Evolutionary conservation across 768 basidiomycete species (phyloP), one percentile per base, ranked within the genome.

Genomic region (Xerocomellus intermedius): DNA sequence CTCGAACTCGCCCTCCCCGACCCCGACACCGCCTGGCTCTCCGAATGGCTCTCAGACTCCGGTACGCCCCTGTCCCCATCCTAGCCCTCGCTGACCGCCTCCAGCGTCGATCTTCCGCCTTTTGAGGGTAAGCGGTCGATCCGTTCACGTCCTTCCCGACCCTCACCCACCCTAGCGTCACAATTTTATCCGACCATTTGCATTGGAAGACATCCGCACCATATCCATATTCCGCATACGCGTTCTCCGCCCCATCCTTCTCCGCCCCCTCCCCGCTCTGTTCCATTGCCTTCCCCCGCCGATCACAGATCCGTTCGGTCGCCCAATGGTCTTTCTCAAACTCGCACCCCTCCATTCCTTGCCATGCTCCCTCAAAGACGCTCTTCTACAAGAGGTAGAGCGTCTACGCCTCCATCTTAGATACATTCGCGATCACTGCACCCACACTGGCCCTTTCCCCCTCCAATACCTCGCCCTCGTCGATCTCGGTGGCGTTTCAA

Each of bases 391-490:
- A 61, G 76, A 76, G 50, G 75, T 82, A 54, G 89, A 90, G 60
- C 70, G 69, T 42, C 77, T 89, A 21, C 78, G 87, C 58, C 57
- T 79, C 46, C 80, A 86, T 65, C 74, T 90, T 42, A 74, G 75
- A 59, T 63, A 66, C 21, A 66, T 87, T 48, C 81, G 80, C 65
- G 73, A 73, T 56, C 64, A 51, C 28, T 52, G 57, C 50, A 48
- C 66, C 43, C 48, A 58, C 48, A 63, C 60, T 48, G 66, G 50
- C 48, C 59, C 44, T 32, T 79, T 82, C 19, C 73, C 79, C 19
- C 74, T 91, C 28, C 89, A 90, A 64, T 89, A 83, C 71, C 73
- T 86, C 45, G 75, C 83, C 39, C 64, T 91, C 39, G 70, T 90
- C n/a, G 88, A 91, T 70, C 73, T 89, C 53, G 72, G 77, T 42